A percentile compares a stretch with the other conserved stretches of the same genome.
phyloP scores from a whole-genome alignment of 768 basidiomycete genomes.

The Holtermanniella nyarrowii region DNA sequence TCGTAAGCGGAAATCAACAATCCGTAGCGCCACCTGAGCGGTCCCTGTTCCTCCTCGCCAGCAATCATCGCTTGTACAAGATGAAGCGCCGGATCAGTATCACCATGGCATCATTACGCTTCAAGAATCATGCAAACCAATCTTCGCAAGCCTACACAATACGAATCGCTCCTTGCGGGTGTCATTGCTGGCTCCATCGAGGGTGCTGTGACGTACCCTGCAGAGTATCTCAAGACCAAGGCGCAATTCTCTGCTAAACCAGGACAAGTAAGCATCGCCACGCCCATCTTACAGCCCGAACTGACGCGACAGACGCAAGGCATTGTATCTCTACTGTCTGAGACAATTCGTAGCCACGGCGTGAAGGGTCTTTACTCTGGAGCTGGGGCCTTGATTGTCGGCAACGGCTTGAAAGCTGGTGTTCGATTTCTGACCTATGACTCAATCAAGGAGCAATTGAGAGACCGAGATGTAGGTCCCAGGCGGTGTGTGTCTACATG shows the following conservation, averaged over 20 bases:
- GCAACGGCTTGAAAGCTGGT: slow-evolving; percentile 82
- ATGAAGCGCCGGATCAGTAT: too few species aligned
- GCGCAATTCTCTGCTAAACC: slow-evolving; percentile 65
- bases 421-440: slow-evolving; percentile 89
- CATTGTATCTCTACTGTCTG: slow-evolving; percentile 59
- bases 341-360: slow-evolving; percentile 63
- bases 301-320: slow-evolving; percentile 48
- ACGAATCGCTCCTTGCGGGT: slow-evolving; percentile 13
- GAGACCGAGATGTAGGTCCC: slow-evolving; percentile 59
- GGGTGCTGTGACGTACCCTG: slow-evolving; percentile 57
- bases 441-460: slow-evolving; percentile 67
- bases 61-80: too few species aligned
- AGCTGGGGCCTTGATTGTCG: slow-evolving; percentile 71
- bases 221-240: slow-evolving; percentile 83
- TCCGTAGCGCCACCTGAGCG: too few species aligned
- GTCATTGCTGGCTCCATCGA: slow-evolving; percentile 15
- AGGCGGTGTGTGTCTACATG: background rate
- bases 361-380: slow-evolving; percentile 76
- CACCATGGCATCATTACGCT: too few species aligned
- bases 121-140: too few species aligned
- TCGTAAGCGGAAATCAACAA: too few species aligned
- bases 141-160: slow-evolving; percentile 10
- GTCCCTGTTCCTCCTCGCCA: too few species aligned
- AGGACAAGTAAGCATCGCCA: background rate
- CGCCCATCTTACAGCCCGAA: background rate